Conservation (phyloP, 306 rosid genomes). For the Prunus mongolica region DNA sequence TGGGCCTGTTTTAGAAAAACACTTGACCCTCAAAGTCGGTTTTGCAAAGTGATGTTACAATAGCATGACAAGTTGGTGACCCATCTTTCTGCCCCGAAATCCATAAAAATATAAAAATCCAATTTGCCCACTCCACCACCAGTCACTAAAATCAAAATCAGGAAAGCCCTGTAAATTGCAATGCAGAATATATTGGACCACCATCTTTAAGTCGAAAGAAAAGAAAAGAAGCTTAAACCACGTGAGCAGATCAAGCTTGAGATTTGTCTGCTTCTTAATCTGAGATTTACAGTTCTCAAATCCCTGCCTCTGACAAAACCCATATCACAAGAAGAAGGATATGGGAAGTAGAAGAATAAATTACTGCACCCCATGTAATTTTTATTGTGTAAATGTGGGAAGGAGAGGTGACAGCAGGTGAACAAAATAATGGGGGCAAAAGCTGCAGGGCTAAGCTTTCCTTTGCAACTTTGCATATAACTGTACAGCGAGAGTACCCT, state of each 20-base stretch:
- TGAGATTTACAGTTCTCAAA: not conserved
- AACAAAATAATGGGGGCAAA: constrained; percentile 9
- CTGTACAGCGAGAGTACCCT: not conserved
- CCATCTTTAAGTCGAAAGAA: not conserved
- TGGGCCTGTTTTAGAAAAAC: too few species aligned
- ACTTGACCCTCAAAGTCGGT: too few species aligned
- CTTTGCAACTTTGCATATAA: constrained; percentile 17
- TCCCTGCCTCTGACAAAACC: constrained; percentile 1
- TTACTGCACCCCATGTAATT: not conserved
- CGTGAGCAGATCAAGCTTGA: constrained; percentile 17
- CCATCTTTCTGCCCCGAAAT: too few species aligned
- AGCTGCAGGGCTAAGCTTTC: constrained; percentile 35
- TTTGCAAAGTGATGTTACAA: too few species aligned
- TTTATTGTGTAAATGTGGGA: not conserved
- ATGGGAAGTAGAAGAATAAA: not conserved
- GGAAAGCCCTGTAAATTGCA: too few species aligned
- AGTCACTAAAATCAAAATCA: too few species aligned
- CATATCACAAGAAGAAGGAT: not conserved
- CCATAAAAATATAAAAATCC: too few species aligned
- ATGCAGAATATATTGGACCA: not conserved
- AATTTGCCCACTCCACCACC: too few species aligned
- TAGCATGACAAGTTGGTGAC: too few species aligned
- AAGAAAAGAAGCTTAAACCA: not conserved
- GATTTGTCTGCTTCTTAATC: constrained; percentile 19
- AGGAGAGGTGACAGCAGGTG: not conserved